Evolutionary conservation across 1,284 basidiomycete species (phyloP).

Genomic region (Leccinum glutinopallens): DNA sequence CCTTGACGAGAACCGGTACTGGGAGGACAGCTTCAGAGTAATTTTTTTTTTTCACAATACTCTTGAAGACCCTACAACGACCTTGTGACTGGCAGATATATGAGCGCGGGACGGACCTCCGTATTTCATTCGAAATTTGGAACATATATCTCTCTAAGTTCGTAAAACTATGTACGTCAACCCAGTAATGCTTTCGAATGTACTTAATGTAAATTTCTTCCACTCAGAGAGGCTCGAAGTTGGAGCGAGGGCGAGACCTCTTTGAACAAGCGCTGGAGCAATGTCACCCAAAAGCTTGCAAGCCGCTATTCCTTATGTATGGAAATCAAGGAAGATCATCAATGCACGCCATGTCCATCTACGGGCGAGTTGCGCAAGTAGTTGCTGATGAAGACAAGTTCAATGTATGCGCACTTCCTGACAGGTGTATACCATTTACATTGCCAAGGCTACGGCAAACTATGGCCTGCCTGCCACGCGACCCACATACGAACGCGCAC

Average conservation of each 20-base stretch:
- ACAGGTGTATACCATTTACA: constrained; percentile 96
- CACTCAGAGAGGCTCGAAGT: constrained; percentile 82
- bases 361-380: constrained; percentile 88
- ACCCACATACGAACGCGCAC: constrained; percentile 95
- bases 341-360: constrained; percentile 95
- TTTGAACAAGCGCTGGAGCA: constrained; percentile 98
- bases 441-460: constrained; percentile 95
- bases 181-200: not conserved
- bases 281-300: constrained; percentile 94
- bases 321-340: constrained; percentile 95
- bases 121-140: constrained; percentile 98
- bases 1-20: constrained; percentile 97
- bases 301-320: constrained; percentile 95
- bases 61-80: constrained; percentile 5
- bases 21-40: constrained; percentile 97
- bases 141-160: constrained; percentile 84
- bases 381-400: constrained; percentile 93
- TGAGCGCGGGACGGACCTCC: constrained; percentile 95
- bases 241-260: constrained; percentile 93
- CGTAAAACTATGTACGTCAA: constrained; percentile 85
- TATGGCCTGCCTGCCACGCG: constrained; percentile 96
- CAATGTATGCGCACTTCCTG: constrained; percentile 60
- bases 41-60: constrained; percentile 39
- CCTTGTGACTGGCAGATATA: constrained; percentile 63
- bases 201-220: constrained; percentile 4